Percentiles rank a stretch among this genome's conserved stretches.
Evolutionary conservation across 202 grass and related monocot genomes (phyloP).

Genomic region (Setaria viridis): DNA sequence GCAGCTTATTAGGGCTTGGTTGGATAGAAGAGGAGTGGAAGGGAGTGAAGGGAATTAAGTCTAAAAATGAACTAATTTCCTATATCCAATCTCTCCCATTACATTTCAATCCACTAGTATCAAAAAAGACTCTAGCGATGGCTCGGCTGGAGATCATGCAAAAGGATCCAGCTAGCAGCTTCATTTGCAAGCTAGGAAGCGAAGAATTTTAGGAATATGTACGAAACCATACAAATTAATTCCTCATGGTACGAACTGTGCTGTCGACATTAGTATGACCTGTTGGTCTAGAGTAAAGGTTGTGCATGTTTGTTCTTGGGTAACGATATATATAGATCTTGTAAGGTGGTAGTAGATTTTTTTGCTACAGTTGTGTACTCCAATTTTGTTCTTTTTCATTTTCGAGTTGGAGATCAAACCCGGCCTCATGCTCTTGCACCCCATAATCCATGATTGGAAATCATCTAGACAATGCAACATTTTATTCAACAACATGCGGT

Average conservation of each 20-base stretch:
- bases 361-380: neutral
- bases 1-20: neutral
- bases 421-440: no score
- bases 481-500: neutral
- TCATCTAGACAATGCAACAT: neutral
- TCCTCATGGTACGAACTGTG: neutral
- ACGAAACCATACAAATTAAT: neutral
- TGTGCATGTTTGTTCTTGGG: neutral
- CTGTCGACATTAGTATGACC: neutral
- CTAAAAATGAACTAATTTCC: no score
- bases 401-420: neutral
- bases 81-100: no score
- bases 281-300: neutral
- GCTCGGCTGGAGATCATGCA: neutral
- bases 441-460: neutral
- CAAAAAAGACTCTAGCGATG: no score
- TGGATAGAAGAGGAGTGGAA: no score
- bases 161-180: neutral
- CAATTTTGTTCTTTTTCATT: neutral
- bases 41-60: no score
- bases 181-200: neutral
- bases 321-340: neutral
- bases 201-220: neutral
- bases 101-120: no score
- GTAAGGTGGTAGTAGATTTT: neutral